Evolutionary conservation across 1,139 yeast species (phyloP), one percentile per base, ranked within the genome.

Genomic region (Pichia sp.): DNA sequence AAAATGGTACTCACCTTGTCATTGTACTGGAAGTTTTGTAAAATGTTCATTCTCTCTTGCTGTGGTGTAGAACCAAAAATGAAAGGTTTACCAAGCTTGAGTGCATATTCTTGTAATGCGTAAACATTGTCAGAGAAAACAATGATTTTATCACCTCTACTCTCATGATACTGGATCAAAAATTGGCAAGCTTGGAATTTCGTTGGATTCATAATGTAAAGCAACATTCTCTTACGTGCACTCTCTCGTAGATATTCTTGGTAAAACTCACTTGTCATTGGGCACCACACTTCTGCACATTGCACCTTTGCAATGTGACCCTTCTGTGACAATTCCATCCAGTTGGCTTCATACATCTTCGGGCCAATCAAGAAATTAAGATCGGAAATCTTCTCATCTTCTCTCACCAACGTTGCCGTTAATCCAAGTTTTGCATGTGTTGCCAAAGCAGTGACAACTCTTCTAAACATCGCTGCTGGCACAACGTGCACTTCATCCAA

Each of bases 261-360:
- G 55, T 93, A 93, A 53, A 93, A 93, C 60, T 93, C 99, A 1
- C 96, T 77, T 0, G 98, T 88, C 99, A 93, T 93, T 14, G 98
- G 98, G 61, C 99, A 93, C 99, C 99, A 93, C 20, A 93, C 98
- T 60, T 93, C 99, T 0, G 99, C 99, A 71, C 99, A 93, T 61
- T 93, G 96, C 24, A 93, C 99, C 49, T 88, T 91, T 7, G 99
- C 99, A 60, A 93, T 93, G 56, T 93, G 98, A 0, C 99, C 99
- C 64, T 93, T 88, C 56, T 87, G 96, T 1, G 99, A 96, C 47
- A 93, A 69, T 56, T 93, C 99, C 98, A 93, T 91, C 99, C 99
- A 93, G 57, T 93, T 93, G 20, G 98, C 98, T 60, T 93, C 99
- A 53, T 93, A 93, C 40, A 93, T 67, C 60, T 93, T 93, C 7